A percentile compares a stretch with the other conserved stretches of the same genome.
phyloP scores from a whole-genome alignment of 192 early-diverging fungal species.

The Neocallimastix lanati region DNA sequence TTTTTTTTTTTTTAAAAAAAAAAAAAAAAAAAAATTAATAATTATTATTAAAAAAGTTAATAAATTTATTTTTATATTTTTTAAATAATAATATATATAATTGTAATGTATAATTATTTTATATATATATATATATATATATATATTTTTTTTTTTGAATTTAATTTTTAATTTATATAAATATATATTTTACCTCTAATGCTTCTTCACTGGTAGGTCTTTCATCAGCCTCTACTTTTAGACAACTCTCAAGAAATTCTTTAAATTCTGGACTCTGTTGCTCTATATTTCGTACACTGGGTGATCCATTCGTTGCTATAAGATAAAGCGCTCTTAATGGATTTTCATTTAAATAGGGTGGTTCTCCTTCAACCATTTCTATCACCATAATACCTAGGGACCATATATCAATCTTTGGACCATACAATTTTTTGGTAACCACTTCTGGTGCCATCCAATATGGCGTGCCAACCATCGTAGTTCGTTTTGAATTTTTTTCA shows the following conservation, averaged over 20 bases:
- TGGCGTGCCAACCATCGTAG: constrained; percentile 27
- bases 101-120: too few relatives aligned
- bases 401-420: constrained; percentile 32
- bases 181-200: not conserved
- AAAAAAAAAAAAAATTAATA: too few relatives aligned
- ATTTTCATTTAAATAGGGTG: constrained; percentile 17
- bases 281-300: constrained; percentile 70
- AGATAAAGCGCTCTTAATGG: constrained; percentile 14
- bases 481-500: constrained; percentile 1
- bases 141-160: too few relatives aligned
- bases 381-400: constrained; percentile 39
- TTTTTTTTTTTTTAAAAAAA: too few relatives aligned
- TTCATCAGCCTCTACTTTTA: constrained; percentile 72
- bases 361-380: constrained; percentile 35
- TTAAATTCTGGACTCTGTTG: constrained; percentile 55
- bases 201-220: constrained; percentile 52
- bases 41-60: too few relatives aligned
- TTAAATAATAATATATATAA: too few relatives aligned
- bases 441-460: constrained; percentile 99
- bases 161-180: too few relatives aligned
- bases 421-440: constrained; percentile 76
- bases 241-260: constrained; percentile 67
- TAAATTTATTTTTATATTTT: too few relatives aligned
- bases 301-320: constrained; percentile 78
- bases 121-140: too few relatives aligned